Conservation (phyloP, 225 moss, liverwort and hornwort species). For the Pseudoscleropodium purum region DNA sequence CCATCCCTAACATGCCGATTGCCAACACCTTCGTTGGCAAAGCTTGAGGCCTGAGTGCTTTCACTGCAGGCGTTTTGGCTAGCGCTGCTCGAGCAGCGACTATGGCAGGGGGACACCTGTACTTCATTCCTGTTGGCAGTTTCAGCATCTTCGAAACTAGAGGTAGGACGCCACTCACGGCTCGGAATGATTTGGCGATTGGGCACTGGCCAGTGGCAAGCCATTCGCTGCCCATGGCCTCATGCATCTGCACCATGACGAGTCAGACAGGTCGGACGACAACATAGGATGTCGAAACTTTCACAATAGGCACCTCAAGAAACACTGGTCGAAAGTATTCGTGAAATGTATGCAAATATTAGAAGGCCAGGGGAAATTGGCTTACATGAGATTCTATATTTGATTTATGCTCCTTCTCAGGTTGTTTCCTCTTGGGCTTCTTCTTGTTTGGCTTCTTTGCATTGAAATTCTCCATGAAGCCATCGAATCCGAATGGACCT, state of each 20-base stretch:
- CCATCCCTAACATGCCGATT: conserved; percentile 89
- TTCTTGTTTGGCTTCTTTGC: conserved; percentile 17
- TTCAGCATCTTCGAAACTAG: conserved; percentile 63
- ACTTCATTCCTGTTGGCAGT: conserved; percentile 64
- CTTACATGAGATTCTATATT: conserved; percentile 3
- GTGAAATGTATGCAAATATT: not conserved
- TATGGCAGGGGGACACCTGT: conserved; percentile 85
- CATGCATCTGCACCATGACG: conserved; percentile 19
- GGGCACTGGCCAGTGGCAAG: conserved; percentile 88
- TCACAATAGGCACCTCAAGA: not conserved
- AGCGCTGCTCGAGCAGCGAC: conserved; percentile 85
- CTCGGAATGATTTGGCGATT: conserved; percentile 88
- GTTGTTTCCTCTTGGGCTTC: conserved; percentile 20
- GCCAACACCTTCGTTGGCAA: conserved; percentile 86
- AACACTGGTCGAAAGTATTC: not conserved
- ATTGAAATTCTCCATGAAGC: conserved; percentile 31
- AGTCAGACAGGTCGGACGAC: not conserved
- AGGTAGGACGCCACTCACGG: conserved; percentile 65
- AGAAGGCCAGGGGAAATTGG: not conserved
- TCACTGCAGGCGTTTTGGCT: conserved; percentile 70
- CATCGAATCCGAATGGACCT: conserved; percentile 43
- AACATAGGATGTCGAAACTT: not conserved
- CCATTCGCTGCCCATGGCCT: conserved; percentile 94
- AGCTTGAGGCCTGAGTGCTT: conserved; percentile 74
- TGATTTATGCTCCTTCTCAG: conserved; percentile 25